Evolutionary conservation across 805 yeast species (phyloP), one percentile per base, ranked within the genome.

Genomic region (Saitoella complicata): DNA sequence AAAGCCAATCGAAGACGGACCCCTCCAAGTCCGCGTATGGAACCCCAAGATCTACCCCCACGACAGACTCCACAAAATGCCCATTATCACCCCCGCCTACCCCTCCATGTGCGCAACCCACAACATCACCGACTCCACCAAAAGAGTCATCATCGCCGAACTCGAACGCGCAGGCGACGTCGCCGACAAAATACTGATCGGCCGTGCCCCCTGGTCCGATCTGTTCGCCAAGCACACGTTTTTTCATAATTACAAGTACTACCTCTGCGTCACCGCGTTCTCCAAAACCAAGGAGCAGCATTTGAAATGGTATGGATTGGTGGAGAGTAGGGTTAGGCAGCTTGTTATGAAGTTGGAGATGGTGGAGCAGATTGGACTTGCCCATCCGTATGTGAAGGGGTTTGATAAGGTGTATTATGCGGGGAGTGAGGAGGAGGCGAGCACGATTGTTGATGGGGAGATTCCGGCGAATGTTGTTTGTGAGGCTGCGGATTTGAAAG

Each of bases 41-140:
- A 91, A 91, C 59, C 98, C 98, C 11, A 73, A 80, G 50, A 63
- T 88, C 3, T 91, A 91, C 58, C 80, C 91, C 1, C 84, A 77
- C 54, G 98, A 91, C 60, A 73, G 94, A 48, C 75, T 76, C 33
- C 98, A 91, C 62, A 69, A 78, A 53, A 91, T 91, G 98, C 98
- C 98, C 0, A 94, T 91, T 7, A 91, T 91, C 47, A 91, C 98
- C 0, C 98, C 98, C 0, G 97, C 97, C 0, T 85, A 86, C 58
- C 95, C 95, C 1, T 87, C 96, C 1, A 91, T 91, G 98, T 91
- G 98, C 64, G 95, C 98, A 0, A 91, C 98, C 1, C 98, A 91
- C 60, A 91, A 91, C 59, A 87, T 91, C 39, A 79, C 94, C 1
- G 75, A 73, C 11, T 85, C 96, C 0, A 88, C 97, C 0, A 88